These are phyloP conservation scores for Ilex paraguariensis DNA, from an alignment of 305 asterid genomes.

Conservation along the genomic window DNA sequence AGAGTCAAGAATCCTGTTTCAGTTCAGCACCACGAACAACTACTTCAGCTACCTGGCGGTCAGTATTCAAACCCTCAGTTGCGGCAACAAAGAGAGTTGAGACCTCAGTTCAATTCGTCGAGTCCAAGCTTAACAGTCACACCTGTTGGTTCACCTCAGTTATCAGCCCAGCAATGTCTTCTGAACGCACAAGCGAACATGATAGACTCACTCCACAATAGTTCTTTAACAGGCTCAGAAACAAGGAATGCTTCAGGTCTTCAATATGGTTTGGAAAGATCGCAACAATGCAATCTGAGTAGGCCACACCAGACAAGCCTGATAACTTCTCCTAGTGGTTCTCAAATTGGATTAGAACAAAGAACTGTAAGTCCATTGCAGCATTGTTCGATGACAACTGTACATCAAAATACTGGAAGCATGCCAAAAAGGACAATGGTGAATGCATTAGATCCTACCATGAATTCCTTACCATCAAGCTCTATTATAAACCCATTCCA, in stretches of 20 bases:
- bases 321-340: slow-evolving; percentile 10
- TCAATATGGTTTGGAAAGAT: slow-evolving; percentile 19
- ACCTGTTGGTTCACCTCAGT: slow-evolving; percentile 13
- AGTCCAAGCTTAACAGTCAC: background rate
- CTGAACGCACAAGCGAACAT: slow-evolving; percentile 16
- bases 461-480: slow-evolving; percentile 11
- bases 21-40: slow-evolving; percentile 18
- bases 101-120: slow-evolving; percentile 13
- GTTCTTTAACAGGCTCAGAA: slow-evolving; percentile 18
- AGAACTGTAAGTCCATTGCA: slow-evolving; percentile 19
- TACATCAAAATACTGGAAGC: slow-evolving; percentile 12
- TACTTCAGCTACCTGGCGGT: slow-evolving; percentile 17
- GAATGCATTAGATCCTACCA: slow-evolving; percentile 21
- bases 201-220: slow-evolving; percentile 13
- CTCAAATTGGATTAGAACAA: slow-evolving; percentile 19
- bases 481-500: slow-evolving; percentile 9
- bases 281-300: slow-evolving; percentile 12
- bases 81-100: slow-evolving; percentile 24
- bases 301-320: slow-evolving; percentile 18
- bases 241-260: slow-evolving; percentile 16
- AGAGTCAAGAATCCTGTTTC: slow-evolving; percentile 4
- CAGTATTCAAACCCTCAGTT: slow-evolving; percentile 18
- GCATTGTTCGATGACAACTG: slow-evolving; percentile 14
- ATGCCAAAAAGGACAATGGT: slow-evolving; percentile 16
- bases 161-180: slow-evolving; percentile 20